A percentile compares a stretch with the other conserved stretches of the same genome.
These are phyloP conservation scores for Pestalotiopsis sp. DNA, from an alignment of 2,329 filamentous ascomycete species.

Conservation along the genomic window DNA sequence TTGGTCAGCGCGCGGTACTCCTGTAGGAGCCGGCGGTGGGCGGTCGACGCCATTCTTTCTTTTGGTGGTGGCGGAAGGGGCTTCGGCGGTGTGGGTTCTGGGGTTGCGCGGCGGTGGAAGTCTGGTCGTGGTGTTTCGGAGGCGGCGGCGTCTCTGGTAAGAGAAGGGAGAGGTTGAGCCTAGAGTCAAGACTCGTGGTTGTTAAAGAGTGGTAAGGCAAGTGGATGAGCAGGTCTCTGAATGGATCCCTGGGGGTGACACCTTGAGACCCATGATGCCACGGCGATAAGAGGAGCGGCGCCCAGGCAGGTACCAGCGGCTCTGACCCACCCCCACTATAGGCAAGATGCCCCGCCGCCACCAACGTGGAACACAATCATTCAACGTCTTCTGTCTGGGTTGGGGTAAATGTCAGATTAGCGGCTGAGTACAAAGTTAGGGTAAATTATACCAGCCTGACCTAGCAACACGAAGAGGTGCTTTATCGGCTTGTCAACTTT, in stretches of 20 bases:
- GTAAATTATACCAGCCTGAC: too few species aligned
- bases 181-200: background rate
- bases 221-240: background rate
- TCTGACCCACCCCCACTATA: background rate
- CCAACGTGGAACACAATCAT: too few species aligned
- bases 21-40: conserved; percentile 83
- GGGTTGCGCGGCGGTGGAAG: background rate
- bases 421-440: too few species aligned
- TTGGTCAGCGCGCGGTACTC: conserved; percentile 95
- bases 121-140: background rate
- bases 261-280: background rate
- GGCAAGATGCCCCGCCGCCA: background rate
- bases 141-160: background rate
- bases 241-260: too few species aligned
- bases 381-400: background rate
- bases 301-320: background rate
- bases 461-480: too few species aligned
- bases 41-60: conserved; percentile 57
- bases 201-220: background rate
- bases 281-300: background rate
- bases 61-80: background rate
- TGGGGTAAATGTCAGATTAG: background rate
- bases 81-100: background rate
- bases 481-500: too few species aligned
- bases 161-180: background rate